Percentiles rank a stretch among this genome's conserved stretches.
Conservation (phyloP, 768 basidiomycete genomes). For the Krasilnikovozyma curviuscula region DNA sequence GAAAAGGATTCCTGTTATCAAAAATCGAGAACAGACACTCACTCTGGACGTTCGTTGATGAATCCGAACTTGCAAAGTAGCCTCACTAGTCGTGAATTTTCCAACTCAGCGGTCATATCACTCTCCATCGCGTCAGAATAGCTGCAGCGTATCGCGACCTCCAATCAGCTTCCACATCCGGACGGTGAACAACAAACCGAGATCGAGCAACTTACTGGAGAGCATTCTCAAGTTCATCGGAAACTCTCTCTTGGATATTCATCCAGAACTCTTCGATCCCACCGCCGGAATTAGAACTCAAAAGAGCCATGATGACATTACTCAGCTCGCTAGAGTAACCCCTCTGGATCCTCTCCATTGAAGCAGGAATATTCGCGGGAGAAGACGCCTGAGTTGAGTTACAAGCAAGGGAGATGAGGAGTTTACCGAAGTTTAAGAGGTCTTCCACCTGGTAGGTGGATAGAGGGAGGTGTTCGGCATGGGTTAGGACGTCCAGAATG, state of each 20-base stretch:
- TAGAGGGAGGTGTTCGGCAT: slow-evolving; percentile 32
- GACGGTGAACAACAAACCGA: not conserved
- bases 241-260: slow-evolving; percentile 48
- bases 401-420: slow-evolving; percentile 63
- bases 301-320: slow-evolving; percentile 48
- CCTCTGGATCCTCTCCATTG: slow-evolving; percentile 50
- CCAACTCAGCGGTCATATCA: slow-evolving; percentile 70
- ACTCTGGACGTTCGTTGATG: slow-evolving; percentile 99
- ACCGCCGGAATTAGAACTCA: slow-evolving; percentile 56
- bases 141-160: slow-evolving; percentile 30
- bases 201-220: slow-evolving; percentile 38
- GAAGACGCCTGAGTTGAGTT: slow-evolving; percentile 40
- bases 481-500: slow-evolving; percentile 65
- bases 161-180: not conserved
- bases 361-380: slow-evolving; percentile 43
- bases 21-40: slow-evolving; percentile 23
- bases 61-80: slow-evolving; percentile 87
- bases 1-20: not conserved
- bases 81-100: slow-evolving; percentile 79
- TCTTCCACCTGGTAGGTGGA: slow-evolving; percentile 50
- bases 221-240: slow-evolving; percentile 69
- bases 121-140: slow-evolving; percentile 62
- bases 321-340: slow-evolving; percentile 66
- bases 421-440: slow-evolving; percentile 59
- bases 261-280: slow-evolving; percentile 61